phyloP scores from a whole-genome alignment of 140 eudicot genomes.

The Anethum foeniculum region DNA sequence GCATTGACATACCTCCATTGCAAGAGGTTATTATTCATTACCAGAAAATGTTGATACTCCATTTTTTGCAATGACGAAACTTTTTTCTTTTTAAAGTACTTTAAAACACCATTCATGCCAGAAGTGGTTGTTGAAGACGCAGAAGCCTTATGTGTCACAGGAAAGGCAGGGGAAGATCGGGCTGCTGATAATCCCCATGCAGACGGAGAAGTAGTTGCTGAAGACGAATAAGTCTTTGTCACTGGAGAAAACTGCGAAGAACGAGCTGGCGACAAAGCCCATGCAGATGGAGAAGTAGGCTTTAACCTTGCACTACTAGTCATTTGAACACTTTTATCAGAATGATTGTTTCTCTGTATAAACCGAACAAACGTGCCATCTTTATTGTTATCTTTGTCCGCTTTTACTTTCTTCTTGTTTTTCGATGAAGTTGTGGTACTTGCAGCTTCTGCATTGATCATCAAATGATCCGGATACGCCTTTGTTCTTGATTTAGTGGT shows the following conservation, averaged over 20 bases:
- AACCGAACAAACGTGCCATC: constrained; percentile 19
- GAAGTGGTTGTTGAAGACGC: background rate
- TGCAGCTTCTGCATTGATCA: background rate
- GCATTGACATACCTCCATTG: constrained; percentile 95
- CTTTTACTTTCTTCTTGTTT: constrained; percentile 12
- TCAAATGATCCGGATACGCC: background rate
- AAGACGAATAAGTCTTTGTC: constrained; percentile 18
- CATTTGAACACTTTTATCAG: constrained; percentile 9
- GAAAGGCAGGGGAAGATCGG: constrained; percentile 26
- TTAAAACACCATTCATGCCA: constrained; percentile 56
- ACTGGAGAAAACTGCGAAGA: constrained; percentile 23
- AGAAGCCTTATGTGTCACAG: constrained; percentile 15
- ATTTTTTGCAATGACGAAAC: constrained; percentile 30
- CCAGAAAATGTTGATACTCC: constrained; percentile 26
- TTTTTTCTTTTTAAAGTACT: constrained; percentile 56
- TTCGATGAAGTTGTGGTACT: constrained; percentile 2
- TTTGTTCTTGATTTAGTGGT: constrained; percentile 25
- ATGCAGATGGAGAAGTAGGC: constrained; percentile 71
- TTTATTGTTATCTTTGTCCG: background rate
- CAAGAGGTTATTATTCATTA: constrained; percentile 46
- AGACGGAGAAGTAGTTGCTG: constrained; percentile 56
- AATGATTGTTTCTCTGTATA: constrained; percentile 22
- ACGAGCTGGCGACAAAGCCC: constrained; percentile 82
- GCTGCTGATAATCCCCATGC: constrained; percentile 82
- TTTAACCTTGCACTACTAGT: constrained; percentile 13